A percentile compares a stretch with the other conserved stretches of the same genome.
Conservation (phyloP, 345 rosid species). For the Salix brachista region DNA sequence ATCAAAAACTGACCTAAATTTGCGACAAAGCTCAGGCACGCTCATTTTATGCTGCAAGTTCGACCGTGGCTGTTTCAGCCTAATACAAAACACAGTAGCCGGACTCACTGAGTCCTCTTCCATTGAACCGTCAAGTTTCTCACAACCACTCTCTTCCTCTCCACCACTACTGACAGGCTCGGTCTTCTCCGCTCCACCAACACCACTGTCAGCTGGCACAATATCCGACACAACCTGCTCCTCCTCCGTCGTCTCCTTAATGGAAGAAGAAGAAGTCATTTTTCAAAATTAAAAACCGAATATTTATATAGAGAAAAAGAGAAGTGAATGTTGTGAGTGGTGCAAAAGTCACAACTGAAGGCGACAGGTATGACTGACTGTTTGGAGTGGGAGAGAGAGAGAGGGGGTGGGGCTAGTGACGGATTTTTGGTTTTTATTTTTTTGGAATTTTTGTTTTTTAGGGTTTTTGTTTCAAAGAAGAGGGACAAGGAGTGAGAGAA, state of each 20-base stretch:
- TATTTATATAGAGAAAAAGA: slow-evolving; percentile 21
- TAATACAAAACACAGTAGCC: slow-evolving; percentile 78
- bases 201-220: not conserved
- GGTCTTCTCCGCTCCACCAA: not conserved
- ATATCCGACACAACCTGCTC: slow-evolving; percentile 7
- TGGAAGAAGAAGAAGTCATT: slow-evolving; percentile 39
- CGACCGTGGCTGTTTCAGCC: slow-evolving; percentile 84
- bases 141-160: slow-evolving; percentile 25
- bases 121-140: slow-evolving; percentile 54
- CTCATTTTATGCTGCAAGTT: slow-evolving; percentile 85
- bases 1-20: slow-evolving; percentile 54
- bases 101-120: slow-evolving; percentile 75
- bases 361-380: slow-evolving; percentile 79
- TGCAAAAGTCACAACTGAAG: slow-evolving; percentile 82
- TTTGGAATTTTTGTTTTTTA: not conserved
- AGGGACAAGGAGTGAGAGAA: not conserved
- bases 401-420: slow-evolving; percentile 53
- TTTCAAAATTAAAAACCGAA: slow-evolving; percentile 43
- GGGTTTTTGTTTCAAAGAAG: not conserved
- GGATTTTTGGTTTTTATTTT: not conserved
- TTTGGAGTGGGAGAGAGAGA: slow-evolving; percentile 28
- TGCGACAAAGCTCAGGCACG: slow-evolving; percentile 83
- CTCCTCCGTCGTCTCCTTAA: slow-evolving; percentile 2
- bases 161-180: not conserved
- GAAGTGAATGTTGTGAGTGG: slow-evolving; percentile 36